A percentile compares a stretch with the other conserved stretches of the same genome.
Conservation (phyloP, 129 eudicot genomes). For the Helianthus tuberosus region DNA sequence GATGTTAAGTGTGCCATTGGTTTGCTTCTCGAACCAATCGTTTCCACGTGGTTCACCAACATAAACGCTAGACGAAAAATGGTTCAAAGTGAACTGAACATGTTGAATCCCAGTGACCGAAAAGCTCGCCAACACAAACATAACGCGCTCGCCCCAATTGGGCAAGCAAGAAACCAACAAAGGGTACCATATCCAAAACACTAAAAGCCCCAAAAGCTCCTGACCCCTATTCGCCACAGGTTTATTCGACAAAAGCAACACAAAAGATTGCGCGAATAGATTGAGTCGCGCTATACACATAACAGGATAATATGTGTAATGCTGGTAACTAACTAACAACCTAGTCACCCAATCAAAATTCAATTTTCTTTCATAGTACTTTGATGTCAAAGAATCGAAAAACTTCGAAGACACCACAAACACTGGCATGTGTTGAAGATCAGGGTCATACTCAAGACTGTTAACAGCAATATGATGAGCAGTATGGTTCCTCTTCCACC, state of each 20-base stretch:
- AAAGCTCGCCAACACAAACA: conserved; percentile 56
- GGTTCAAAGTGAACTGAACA: conserved; percentile 67
- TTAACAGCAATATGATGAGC: conserved; percentile 76
- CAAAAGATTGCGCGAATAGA: conserved; percentile 56
- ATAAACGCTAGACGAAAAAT: conserved; percentile 60
- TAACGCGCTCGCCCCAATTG: conserved; percentile 50
- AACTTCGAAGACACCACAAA: conserved; percentile 68
- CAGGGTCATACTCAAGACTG: conserved; percentile 74
- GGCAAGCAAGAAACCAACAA: conserved; percentile 62
- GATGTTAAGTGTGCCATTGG: conserved; percentile 56
- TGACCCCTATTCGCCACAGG: conserved; percentile 41
- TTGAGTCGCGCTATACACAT: conserved; percentile 63
- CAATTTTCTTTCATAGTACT: conserved; percentile 46
- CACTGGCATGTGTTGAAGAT: conserved; percentile 69
- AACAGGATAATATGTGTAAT: conserved; percentile 64
- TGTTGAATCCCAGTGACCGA: conserved; percentile 63
- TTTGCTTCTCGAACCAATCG: conserved; percentile 82
- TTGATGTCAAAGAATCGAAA: conserved; percentile 57
- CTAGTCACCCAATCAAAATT: conserved; percentile 50
- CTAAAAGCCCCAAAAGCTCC: conserved; percentile 53
- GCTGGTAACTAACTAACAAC: conserved; percentile 69
- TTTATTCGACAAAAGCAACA: conserved; percentile 41
- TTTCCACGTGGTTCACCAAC: conserved; percentile 58
- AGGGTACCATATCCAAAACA: conserved; percentile 77
- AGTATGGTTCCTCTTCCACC: conserved; percentile 83